A percentile compares a stretch with the other conserved stretches of the same genome.
Evolutionary conservation across 495 filamentous ascomycete genomes (phyloP).

Genomic region (Aspergillus egyptiacus): DNA sequence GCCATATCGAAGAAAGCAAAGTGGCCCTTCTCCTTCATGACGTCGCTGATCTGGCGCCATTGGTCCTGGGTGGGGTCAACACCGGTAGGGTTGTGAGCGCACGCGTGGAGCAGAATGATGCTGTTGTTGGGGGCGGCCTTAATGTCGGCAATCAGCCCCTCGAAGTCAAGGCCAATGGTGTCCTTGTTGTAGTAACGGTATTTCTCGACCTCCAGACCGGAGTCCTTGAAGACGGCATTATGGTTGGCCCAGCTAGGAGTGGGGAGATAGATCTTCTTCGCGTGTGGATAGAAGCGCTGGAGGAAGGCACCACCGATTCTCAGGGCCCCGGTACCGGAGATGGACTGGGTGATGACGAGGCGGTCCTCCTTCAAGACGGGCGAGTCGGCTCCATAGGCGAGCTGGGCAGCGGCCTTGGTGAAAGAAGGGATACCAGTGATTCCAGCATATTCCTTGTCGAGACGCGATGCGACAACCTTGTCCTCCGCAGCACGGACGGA

Average conservation of each 20-base stretch:
- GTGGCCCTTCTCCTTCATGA: conserved; percentile 82
- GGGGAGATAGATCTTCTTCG: conserved; percentile 93
- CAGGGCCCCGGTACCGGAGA: conserved; percentile 94
- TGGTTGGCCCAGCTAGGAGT: conserved; percentile 98
- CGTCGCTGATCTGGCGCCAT: conserved; percentile 88
- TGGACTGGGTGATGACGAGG: conserved; percentile 91
- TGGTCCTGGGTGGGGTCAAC: conserved; percentile 90
- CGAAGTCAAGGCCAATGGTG: conserved; percentile 95
- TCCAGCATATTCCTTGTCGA: conserved; percentile 97
- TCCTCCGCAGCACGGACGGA: conserved; percentile 87
- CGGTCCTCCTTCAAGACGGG: conserved; percentile 67
- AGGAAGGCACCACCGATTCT: conserved; percentile 93
- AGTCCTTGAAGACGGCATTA: conserved; percentile 91
- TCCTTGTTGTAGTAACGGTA: conserved; percentile 99
- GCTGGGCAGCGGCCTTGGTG: conserved; percentile 80
- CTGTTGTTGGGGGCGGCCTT: conserved; percentile 80
- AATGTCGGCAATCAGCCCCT: conserved; percentile 87
- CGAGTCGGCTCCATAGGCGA: conserved; percentile 83
- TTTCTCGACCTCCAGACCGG: conserved; percentile 79
- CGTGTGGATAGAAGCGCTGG: conserved; percentile 76
- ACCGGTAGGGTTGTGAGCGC: conserved; percentile 97
- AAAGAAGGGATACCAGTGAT: conserved; percentile 94
- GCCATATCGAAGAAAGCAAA: conserved; percentile 99
- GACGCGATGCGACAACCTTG: conserved; percentile 64
- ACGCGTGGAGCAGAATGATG: conserved; percentile 91